These are phyloP conservation scores for Phytophthora quininea DNA, from an alignment of 352 stramenopile species.

Conservation along the genomic window DNA sequence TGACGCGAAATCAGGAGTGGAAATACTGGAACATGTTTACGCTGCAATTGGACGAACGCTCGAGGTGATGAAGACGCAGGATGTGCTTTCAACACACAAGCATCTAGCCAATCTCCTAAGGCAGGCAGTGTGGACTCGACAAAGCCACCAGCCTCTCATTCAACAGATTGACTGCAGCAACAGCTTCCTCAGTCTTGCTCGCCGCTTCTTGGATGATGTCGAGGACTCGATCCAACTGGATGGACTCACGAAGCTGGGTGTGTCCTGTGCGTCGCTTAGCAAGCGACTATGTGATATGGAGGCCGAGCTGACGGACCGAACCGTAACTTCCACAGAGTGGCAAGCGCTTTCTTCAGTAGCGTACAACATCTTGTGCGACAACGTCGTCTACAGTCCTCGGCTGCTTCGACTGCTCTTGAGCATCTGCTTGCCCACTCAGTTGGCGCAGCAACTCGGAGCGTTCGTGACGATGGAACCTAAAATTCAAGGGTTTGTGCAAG, in stretches of 20 bases:
- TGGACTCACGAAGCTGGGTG: constrained; percentile 50
- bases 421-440: constrained; percentile 42
- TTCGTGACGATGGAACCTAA: constrained; percentile 40
- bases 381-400: constrained; percentile 65
- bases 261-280: constrained; percentile 43
- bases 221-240: constrained; percentile 32
- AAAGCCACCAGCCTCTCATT: background rate
- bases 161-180: constrained; percentile 7
- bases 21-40: constrained; percentile 52
- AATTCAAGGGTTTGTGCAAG: constrained; percentile 50
- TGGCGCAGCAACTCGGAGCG: constrained; percentile 21
- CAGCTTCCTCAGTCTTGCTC: constrained; percentile 37
- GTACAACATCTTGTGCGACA: constrained; percentile 66
- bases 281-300: constrained; percentile 48
- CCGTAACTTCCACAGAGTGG: constrained; percentile 5
- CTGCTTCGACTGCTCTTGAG: constrained; percentile 58
- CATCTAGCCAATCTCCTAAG: constrained; percentile 23
- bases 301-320: constrained; percentile 15
- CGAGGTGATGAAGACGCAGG: constrained; percentile 17
- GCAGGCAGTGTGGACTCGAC: constrained; percentile 11
- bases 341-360: constrained; percentile 31
- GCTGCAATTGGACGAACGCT: constrained; percentile 40
- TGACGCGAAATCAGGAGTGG: constrained; percentile 42
- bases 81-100: constrained; percentile 20
- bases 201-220: constrained; percentile 44